Base-by-base conservation (phyloP, 768 basidiomycete species). In the Tylopilus sp. region DNA sequence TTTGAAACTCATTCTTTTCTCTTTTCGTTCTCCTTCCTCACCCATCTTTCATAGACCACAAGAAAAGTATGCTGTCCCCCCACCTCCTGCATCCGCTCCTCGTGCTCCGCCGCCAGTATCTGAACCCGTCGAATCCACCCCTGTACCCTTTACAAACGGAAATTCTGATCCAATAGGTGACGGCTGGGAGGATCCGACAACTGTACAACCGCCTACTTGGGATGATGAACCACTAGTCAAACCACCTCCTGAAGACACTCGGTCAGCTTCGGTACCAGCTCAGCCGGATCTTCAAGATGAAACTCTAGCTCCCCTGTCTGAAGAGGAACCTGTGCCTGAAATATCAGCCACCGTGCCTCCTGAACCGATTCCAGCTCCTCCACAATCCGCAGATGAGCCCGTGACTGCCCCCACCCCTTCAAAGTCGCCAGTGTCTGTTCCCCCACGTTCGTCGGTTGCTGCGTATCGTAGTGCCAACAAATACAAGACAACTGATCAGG, bases 161-260 rank as follows among this genome's bases (percentile, higher is more conserved):
- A 70, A 70, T 60, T 60, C 69, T 6, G 74, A 76, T 39, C 58
- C 64, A 35, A 67, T 71, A 55, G 52, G 52, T 2, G 58, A 73
- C 40, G 80, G 77, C 40, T 83, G 85, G 81, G 87, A 90, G 67
- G 87, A 88, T 55, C 84, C 87, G 2, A 86, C 80, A 1, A 88
- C 88, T 1, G 79, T 75, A 23, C 79, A 87, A 58, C 72, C 78
- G 10, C 85, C 82, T 7, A 74, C 78, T 35, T 88, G 85, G 84
- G 87, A 88, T 47, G 86, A 88, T 41, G 86, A 88, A 44, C 77
- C 80, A 13, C 73, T 75, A 44, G 60, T 61, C 47, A 71, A 72
- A 51, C 51, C 69, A 38, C 57, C 68, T 22, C 58, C 64, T 1
- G 63, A 60, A 49, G 70, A 71, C 50, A 57, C 63, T 25, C 59